Base-by-base conservation (phyloP, 495 filamentous ascomycete genomes). In the Jackrogersella multiformis region DNA sequence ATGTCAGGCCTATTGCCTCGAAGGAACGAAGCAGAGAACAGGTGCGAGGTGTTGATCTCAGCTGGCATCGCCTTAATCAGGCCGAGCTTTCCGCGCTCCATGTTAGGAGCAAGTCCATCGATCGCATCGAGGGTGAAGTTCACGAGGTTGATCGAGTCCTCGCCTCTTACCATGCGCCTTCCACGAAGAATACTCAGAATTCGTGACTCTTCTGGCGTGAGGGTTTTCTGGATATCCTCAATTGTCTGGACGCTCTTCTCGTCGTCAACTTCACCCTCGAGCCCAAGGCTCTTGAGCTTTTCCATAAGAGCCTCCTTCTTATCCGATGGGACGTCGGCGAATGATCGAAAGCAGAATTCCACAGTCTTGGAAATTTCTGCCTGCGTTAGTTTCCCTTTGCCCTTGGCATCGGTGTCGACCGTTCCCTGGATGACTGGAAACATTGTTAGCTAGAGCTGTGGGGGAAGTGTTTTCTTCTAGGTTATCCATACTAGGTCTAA, bases 371-470 rank as follows among this genome's bases (percentile, higher is more conserved):
- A 68, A 8, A 81, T 21, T 36, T 78, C 74, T 5, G 28, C 58
- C 54, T 80, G 74, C 0, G 74, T 72, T 9, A 75, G 68, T 44
- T 80, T 77, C 12, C 54, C 66, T 13, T 65, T 26, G 8, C 1
- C 5, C 3, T 21, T 61, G 12, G 65, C 68, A 49, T 80, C 79
- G 5, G 75, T 72, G 30, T 61, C 64, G 9, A 67, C 63, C 2
- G 66, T 73, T 7, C 79, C 79, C 52, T 83, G 80, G 58, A 83
- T 83, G 48, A 81, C 79, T 77, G 62, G 15, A 64, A 35, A 53
- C 5, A 38, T 12, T 13, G 51, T 46, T 54, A 44, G 32, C 34
- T 2, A 6, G 24, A 45, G 26, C n/a, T 10, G 5, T 32, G 13
- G 12, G 0, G 18, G 15, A 23, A 13, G 13, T 38, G 5, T 49